Evolutionary conservation across 306 rosid species (phyloP).

Genomic region (Prunus mume): DNA sequence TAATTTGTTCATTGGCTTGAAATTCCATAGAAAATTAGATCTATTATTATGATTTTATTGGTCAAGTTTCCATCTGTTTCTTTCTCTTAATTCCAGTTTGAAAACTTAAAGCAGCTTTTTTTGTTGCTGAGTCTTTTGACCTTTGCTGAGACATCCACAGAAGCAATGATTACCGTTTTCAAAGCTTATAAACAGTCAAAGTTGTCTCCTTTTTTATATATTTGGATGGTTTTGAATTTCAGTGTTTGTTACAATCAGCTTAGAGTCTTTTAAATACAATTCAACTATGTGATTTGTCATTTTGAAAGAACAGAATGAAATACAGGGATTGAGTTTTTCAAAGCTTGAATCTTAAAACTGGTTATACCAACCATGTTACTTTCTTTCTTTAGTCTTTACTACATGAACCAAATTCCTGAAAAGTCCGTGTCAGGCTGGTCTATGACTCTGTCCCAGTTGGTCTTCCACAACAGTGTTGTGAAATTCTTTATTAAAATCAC

Average conservation of each 20-base stretch:
- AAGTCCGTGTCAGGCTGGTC: background rate
- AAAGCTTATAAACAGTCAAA: constrained; percentile 19
- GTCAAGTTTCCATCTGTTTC: background rate
- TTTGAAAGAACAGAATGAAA: background rate
- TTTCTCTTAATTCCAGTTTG: background rate
- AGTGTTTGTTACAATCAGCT: background rate
- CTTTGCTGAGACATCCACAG: background rate
- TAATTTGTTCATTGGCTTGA: background rate
- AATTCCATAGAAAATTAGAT: constrained; percentile 1
- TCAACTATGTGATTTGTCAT: background rate
- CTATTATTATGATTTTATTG: background rate
- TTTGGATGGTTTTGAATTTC: background rate
- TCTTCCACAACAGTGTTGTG: background rate
- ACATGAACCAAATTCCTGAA: background rate
- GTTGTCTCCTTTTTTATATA: background rate
- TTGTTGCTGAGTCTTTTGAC: background rate
- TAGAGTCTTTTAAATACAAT: background rate
- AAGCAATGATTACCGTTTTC: background rate
- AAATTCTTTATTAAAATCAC: background rate
- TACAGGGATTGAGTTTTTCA: background rate
- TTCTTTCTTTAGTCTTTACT: background rate
- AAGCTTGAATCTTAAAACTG: background rate
- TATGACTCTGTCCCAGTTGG: background rate
- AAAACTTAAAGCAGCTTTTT: background rate
- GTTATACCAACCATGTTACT: background rate